Conservation (phyloP, 495 filamentous ascomycete genomes). For the Xylaria venustula region DNA sequence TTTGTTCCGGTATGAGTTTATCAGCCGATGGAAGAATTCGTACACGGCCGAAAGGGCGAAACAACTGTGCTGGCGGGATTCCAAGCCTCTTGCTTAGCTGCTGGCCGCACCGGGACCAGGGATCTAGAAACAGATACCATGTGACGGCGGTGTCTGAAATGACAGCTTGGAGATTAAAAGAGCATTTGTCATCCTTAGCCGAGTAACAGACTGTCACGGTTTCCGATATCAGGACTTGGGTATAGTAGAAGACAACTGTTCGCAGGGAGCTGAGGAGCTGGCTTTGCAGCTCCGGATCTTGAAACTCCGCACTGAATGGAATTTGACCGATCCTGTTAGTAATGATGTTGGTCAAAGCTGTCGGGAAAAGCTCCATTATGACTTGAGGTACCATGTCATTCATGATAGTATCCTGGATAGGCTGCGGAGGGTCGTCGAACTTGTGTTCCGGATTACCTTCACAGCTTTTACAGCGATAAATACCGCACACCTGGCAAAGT, state of each 20-base stretch:
- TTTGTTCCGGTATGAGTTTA: not conserved
- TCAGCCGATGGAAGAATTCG: not conserved
- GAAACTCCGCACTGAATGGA: not conserved
- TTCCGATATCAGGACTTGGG: constrained; percentile 34
- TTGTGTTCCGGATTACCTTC: constrained; percentile 35
- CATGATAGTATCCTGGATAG: constrained; percentile 5
- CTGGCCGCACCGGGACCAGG: constrained; percentile 16
- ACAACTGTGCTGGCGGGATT: not conserved
- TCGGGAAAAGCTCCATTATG: constrained; percentile 21
- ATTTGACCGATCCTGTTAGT: not conserved
- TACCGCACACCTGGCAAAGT: constrained; percentile 15
- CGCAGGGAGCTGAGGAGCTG: not conserved
- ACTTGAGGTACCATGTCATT: constrained; percentile 5
- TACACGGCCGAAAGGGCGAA: constrained; percentile 21
- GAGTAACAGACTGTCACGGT: constrained; percentile 32
- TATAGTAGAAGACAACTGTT: constrained; percentile 27
- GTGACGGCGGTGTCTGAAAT: constrained; percentile 18
- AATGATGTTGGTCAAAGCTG: constrained; percentile 5
- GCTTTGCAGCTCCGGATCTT: not conserved
- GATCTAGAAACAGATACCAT: constrained; percentile 35
- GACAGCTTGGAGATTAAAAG: constrained; percentile 35
- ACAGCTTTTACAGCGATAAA: constrained; percentile 30
- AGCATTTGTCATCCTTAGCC: constrained; percentile 10
- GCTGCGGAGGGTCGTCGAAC: not conserved
- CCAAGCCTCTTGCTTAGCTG: not conserved